Conservation (phyloP, 2,329 filamentous ascomycete species). For the Daldinia sp. region DNA sequence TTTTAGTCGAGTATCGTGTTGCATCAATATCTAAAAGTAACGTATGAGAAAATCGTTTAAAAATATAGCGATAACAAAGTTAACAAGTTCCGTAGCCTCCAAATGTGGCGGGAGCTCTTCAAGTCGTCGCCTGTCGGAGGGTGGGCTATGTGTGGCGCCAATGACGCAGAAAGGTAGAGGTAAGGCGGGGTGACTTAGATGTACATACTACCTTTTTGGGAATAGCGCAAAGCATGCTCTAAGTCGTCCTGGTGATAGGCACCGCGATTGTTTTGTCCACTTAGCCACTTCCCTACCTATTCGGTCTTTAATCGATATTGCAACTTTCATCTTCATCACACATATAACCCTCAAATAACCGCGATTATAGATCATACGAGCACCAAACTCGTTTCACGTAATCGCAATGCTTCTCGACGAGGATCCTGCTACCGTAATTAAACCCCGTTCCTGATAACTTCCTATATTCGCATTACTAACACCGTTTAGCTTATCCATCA, state of each 20-base stretch:
- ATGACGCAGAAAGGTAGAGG: constrained; percentile 38
- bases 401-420: constrained; percentile 90
- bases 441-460: constrained; percentile 41
- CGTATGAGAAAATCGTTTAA: neutral
- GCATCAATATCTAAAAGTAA: neutral
- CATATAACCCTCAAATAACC: neutral
- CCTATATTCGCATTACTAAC: constrained; percentile 30
- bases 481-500: constrained; percentile 80
- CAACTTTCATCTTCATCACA: neutral
- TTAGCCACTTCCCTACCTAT: no score
- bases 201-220: neutral
- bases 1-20: neutral
- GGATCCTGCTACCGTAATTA: constrained; percentile 79
- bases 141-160: constrained; percentile 24
- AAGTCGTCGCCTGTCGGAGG: constrained; percentile 12
- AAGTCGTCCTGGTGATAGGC: constrained; percentile 47
- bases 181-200: neutral
- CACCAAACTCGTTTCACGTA: constrained; percentile 1
- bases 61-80: constrained; percentile 17
- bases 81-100: constrained; percentile 9
- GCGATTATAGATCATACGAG: neutral
- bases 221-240: neutral
- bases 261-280: constrained; percentile 40
- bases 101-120: constrained; percentile 36
- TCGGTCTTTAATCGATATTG: constrained; percentile 9